These are phyloP conservation scores for Bipolaris victoriae DNA, from an alignment of 2,329 filamentous ascomycete species.

Conservation along the genomic window DNA sequence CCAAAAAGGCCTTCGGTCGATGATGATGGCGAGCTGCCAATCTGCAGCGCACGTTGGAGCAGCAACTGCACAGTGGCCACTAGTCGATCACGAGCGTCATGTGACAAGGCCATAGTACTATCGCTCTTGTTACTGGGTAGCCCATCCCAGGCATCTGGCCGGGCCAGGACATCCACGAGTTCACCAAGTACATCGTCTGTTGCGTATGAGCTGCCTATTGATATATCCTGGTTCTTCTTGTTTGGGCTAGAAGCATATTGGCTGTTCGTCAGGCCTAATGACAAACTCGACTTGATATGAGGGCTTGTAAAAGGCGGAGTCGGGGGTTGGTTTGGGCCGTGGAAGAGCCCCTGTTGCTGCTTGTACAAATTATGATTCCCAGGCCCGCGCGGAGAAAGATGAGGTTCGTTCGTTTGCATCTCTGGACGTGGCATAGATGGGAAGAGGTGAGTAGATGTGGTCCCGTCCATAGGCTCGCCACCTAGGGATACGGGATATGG, in stretches of 20 bases:
- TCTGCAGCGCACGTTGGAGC: constrained; percentile 7
- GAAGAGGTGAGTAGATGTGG: not conserved
- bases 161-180: constrained; percentile 9
- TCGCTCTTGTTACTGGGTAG: not conserved
- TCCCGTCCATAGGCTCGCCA: not conserved
- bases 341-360: constrained; percentile 2
- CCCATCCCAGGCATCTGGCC: constrained; percentile 5
- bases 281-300: not conserved
- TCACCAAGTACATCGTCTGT: constrained; percentile 6
- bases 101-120: not conserved
- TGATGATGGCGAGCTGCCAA: not conserved
- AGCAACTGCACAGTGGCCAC: constrained; percentile 11
- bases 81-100: constrained; percentile 8
- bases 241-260: not conserved
- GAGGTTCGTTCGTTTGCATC: constrained; percentile 2
- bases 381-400: not conserved
- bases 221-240: not conserved
- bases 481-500: not conserved
- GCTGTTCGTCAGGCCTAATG: not conserved
- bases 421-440: not conserved
- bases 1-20: constrained; percentile 9
- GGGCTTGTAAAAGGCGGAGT: constrained; percentile 10
- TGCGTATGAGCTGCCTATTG: not conserved
- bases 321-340: not conserved
- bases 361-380: not conserved